Percentiles rank a stretch among this genome's conserved stretches.
Conservation (phyloP, 192 early-diverging fungal species). For the Umbelopsis isabellina region DNA sequence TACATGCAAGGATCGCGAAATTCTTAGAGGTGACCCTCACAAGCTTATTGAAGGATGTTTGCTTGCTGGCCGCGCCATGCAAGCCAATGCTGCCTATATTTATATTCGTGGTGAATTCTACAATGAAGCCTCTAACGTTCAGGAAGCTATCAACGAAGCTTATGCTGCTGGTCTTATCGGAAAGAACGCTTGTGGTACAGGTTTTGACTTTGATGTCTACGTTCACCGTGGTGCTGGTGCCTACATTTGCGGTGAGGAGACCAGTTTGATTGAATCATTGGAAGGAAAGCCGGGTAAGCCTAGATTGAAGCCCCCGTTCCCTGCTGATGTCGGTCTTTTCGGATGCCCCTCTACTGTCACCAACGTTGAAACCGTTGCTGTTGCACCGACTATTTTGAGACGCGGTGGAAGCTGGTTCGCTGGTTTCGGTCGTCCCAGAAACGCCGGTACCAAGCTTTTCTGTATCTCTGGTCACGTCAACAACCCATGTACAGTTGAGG, state of each 20-base stretch:
- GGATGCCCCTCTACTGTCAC: conserved; percentile 99
- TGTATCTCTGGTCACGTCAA: conserved; percentile 99
- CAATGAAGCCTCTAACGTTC: conserved; percentile 92
- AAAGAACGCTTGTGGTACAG: conserved; percentile 97
- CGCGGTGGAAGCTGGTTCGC: conserved; percentile 92
- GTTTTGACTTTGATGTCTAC: conserved; percentile 97
- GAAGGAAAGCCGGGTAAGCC: conserved; percentile 99
- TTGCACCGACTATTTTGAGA: conserved; percentile 88
- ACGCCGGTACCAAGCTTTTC: conserved; percentile 95
- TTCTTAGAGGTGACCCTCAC: conserved; percentile 70
- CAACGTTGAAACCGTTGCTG: conserved; percentile 99
- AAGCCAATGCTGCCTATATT: conserved; percentile 97
- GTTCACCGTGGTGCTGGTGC: conserved; percentile 98
- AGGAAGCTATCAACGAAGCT: conserved; percentile 94
- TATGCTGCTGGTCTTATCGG: conserved; percentile 96
- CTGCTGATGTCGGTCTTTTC: conserved; percentile 96
- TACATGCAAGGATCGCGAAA: conserved; percentile 97
- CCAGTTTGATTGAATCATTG: conserved; percentile 82
- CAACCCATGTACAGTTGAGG: conserved; percentile 96
- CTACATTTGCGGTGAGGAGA: conserved; percentile 98
- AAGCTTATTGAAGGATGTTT: conserved; percentile 98
- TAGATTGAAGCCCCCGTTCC: conserved; percentile 98
- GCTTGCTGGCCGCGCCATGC: conserved; percentile 94
- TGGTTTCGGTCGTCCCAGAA: conserved; percentile 88
- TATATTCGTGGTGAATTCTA: conserved; percentile 98